Base-by-base conservation (phyloP, 257 asterid species). In the Gardenia jasminoides region DNA sequence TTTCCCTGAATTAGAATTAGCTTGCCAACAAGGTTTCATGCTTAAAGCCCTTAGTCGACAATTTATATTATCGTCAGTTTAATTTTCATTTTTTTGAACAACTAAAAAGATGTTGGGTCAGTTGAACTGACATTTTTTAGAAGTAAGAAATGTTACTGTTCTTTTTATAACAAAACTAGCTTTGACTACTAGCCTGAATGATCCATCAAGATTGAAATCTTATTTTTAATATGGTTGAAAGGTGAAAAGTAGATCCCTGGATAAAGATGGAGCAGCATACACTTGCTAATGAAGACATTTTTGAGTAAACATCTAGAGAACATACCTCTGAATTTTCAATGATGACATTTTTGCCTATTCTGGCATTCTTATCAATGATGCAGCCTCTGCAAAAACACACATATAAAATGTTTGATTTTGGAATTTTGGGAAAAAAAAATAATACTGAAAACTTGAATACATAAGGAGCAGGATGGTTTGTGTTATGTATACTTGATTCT, bases 301-400 rank as follows among this genome's bases (percentile, higher is more conserved):
- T 59, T 58, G n/a, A 15, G 39, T 17, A 47, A 22, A 77, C 33
- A 39, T 20, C 28, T 59, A 74, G 81, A 74, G 67, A 72, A 74
- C 81, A n/a, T 82, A 89, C 99, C 97, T 92, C 99, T 80, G 96
- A 86, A 82, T 95, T 95, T 82, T 85, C 97, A 67, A 95, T 91
- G 81, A 91, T 86, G 70, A 92, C 96, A 69, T 93, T 89, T 80
- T 92, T 95, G 31, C 99, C 99, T 20, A 95, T 91, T 86, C 96
- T 90, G 43, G 97, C 97, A 80, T 95, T 95, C 86, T 93, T 95
- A 93, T 93, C 99, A 30, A 95, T 92, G 75, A 95, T 95, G 90
- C 99, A 93, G 68, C 86, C 93, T 79, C 98, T 94, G 93, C 80
- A 54, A 56, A 73, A 70, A 76, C 31, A 39, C 16, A 72, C 65